Evolutionary conservation across 805 yeast species (phyloP).

Genomic region (Myxozyma nipponensis): DNA sequence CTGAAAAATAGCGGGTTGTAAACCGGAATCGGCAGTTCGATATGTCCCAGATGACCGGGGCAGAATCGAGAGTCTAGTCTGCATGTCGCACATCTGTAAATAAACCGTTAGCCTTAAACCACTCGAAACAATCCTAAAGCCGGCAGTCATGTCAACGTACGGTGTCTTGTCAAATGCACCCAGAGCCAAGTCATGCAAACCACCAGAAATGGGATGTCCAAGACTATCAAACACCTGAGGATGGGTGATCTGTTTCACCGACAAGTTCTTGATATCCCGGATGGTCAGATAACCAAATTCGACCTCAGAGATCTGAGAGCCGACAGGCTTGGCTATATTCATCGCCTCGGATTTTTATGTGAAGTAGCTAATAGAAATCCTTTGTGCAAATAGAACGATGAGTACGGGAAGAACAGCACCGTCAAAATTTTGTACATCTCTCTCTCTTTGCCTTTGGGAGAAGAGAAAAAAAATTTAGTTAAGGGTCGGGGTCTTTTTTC

Average conservation of each 20-base stretch:
- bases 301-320: slow-evolving; percentile 86
- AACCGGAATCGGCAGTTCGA: slow-evolving; percentile 91
- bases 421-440: too few species aligned
- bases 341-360: slow-evolving; percentile 43
- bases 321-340: slow-evolving; percentile 97
- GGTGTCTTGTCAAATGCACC: slow-evolving; percentile 65
- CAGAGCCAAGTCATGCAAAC: slow-evolving; percentile 88
- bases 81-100: slow-evolving; percentile 74
- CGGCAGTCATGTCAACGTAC: slow-evolving; percentile 14
- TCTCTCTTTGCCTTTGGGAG: too few species aligned
- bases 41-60: slow-evolving; percentile 98
- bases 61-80: slow-evolving; percentile 91
- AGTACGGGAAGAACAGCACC: too few species aligned
- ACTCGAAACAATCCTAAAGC: not conserved
- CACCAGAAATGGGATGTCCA: slow-evolving; percentile 93
- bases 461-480: too few species aligned
- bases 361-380: too few species aligned
- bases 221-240: slow-evolving; percentile 94
- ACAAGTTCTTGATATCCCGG: slow-evolving; percentile 75
- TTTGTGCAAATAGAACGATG: too few species aligned
- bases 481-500: not conserved
- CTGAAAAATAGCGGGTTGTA: slow-evolving; percentile 93
- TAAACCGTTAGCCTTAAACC: slow-evolving; percentile 1
- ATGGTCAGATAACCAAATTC: slow-evolving; percentile 84
- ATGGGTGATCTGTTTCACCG: slow-evolving; percentile 93